Conservation (phyloP, 176 grass and related monocot genomes). For the Stipa capillata region DNA sequence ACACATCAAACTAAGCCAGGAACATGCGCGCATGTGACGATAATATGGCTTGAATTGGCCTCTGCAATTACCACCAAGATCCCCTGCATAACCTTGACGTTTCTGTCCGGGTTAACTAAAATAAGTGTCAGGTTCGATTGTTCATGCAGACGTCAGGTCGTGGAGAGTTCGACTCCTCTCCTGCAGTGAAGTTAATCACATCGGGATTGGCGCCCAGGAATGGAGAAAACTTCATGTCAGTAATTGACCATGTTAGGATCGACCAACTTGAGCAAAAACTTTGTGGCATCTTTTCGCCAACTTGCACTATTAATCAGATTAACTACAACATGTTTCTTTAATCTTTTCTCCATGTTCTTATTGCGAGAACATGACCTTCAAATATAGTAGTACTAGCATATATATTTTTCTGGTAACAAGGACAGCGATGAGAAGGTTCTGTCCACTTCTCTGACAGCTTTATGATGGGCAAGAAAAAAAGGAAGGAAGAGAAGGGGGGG, state of each 20-base stretch:
- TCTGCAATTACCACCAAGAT: neutral
- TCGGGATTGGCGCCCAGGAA: slow-evolving; percentile 24
- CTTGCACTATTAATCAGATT: neutral
- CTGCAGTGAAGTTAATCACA: neutral
- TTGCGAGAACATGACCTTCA: neutral
- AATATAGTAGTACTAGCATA: too few relatives aligned
- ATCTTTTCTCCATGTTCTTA: neutral
- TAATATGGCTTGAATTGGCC: neutral
- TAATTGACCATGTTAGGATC: neutral
- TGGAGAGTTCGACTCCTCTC: neutral
- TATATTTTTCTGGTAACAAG: neutral
- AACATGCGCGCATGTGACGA: slow-evolving; percentile 35
- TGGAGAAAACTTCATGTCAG: neutral
- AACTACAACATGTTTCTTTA: neutral
- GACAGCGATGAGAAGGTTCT: slow-evolving; percentile 7
- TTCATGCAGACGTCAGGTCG: neutral
- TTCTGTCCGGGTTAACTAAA: neutral
- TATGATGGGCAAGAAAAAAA: neutral
- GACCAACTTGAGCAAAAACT: neutral
- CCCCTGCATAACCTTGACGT: neutral
- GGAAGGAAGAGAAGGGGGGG: neutral
- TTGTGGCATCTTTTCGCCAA: neutral
- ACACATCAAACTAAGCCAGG: neutral
- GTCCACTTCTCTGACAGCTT: neutral
- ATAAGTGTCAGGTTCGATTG: neutral